A percentile compares a stretch with the other conserved stretches of the same genome.
These are phyloP conservation scores for Paragyromitra xinjiangensis DNA, from an alignment of 495 filamentous ascomycete genomes.

Conservation along the genomic window DNA sequence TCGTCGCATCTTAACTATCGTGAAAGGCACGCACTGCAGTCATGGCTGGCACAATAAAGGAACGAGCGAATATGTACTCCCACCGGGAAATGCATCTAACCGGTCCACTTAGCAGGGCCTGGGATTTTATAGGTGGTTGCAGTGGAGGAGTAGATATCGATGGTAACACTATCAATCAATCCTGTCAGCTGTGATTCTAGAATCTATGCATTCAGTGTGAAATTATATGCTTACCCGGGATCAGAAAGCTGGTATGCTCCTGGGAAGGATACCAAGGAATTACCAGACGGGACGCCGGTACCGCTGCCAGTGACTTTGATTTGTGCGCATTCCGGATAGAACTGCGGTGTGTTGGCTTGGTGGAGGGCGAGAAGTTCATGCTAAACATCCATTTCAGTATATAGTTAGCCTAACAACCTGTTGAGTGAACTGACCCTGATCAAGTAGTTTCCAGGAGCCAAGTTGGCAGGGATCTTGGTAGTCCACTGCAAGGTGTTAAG, in stretches of 20 bases:
- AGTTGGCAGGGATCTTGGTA: conserved; percentile 39
- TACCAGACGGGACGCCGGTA: conserved; percentile 60
- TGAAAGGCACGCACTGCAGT: conserved; percentile 31
- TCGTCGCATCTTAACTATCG: background rate
- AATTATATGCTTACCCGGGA: conserved; percentile 58
- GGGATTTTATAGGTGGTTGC: conserved; percentile 63
- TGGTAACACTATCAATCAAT: conserved; percentile 29
- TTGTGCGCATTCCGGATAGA: conserved; percentile 68
- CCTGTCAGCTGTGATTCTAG: background rate
- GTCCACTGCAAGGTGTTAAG: conserved; percentile 36
- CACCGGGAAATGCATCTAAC: conserved; percentile 40
- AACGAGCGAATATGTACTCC: background rate
- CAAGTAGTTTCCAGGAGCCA: conserved; percentile 50
- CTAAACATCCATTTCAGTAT: conserved; percentile 57
- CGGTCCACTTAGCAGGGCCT: conserved; percentile 65
- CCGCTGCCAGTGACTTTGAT: conserved; percentile 65
- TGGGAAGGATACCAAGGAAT: conserved; percentile 63
- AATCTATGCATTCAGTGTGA: background rate
- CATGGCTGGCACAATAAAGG: background rate
- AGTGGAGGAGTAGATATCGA: conserved; percentile 63
- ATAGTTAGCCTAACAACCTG: conserved; percentile 57
- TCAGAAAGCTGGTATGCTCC: conserved; percentile 64
- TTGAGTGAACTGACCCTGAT: conserved; percentile 54
- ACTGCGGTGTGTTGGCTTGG: conserved; percentile 68
- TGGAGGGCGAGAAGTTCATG: conserved; percentile 69